Percentiles rank a stretch among this genome's conserved stretches.
Conservation (phyloP, 805 yeast species). For the Hanseniaspora jakobsenii region DNA sequence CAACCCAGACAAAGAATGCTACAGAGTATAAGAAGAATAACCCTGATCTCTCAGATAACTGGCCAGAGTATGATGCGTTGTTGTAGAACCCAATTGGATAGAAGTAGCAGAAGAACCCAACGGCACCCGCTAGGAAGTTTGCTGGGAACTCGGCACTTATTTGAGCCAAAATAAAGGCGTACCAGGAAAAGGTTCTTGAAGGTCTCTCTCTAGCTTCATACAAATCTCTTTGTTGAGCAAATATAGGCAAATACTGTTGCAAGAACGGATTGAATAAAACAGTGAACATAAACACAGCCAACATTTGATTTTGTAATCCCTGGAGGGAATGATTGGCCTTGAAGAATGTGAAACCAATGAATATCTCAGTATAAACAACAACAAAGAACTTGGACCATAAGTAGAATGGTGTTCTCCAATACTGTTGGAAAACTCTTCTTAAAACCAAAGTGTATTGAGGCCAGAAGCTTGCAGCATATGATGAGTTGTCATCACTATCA, state of each 20-base stretch:
- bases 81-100: conserved; percentile 58
- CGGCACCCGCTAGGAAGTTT: conserved; percentile 49
- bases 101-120: conserved; percentile 51
- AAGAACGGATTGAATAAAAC: conserved; percentile 44
- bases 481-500: conserved; percentile 26
- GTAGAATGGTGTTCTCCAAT: conserved; percentile 56
- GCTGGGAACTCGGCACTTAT: conserved; percentile 56
- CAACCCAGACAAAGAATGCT: conserved; percentile 42
- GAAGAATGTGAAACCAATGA: conserved; percentile 65
- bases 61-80: conserved; percentile 45
- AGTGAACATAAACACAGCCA: conserved; percentile 57
- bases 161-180: conserved; percentile 49
- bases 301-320: conserved; percentile 74
- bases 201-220: conserved; percentile 68
- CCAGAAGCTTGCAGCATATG: conserved; percentile 35
- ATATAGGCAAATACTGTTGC: conserved; percentile 54
- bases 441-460: conserved; percentile 38
- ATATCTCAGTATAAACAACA: conserved; percentile 44
- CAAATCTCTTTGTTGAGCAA: conserved; percentile 47
- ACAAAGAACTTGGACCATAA: conserved; percentile 49
- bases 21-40: conserved; percentile 36
- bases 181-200: conserved; percentile 58
- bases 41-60: conserved; percentile 45
- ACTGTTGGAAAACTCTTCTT: conserved; percentile 47
- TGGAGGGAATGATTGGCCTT: conserved; percentile 52